Evolutionary conservation across 2,329 filamentous ascomycete genomes (phyloP).

Genomic region (Cadophora malorum): DNA sequence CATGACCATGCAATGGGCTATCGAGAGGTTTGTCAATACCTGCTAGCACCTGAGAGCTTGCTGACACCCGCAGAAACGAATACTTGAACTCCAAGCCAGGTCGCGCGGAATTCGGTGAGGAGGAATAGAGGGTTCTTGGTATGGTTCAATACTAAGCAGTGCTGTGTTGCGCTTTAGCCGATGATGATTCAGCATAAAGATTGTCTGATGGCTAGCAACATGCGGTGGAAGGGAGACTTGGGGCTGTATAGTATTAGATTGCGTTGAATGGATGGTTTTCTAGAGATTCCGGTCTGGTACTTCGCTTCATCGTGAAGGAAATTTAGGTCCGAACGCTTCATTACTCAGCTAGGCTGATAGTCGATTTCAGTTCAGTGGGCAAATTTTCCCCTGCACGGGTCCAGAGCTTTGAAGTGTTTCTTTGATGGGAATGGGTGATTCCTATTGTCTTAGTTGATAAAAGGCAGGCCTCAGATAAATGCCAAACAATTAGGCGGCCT

Average conservation of each 20-base stretch:
- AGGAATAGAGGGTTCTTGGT: slow-evolving; percentile 36
- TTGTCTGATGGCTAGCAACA: slow-evolving; percentile 26
- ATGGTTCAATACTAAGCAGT: slow-evolving; percentile 34
- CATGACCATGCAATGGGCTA: slow-evolving; percentile 87
- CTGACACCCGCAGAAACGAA: slow-evolving; percentile 65
- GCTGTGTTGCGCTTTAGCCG: slow-evolving; percentile 39
- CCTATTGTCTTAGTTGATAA: no score
- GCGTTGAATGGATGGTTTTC: slow-evolving; percentile 34
- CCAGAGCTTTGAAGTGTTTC: no score
- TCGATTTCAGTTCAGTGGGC: no score
- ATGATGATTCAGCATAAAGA: slow-evolving; percentile 30
- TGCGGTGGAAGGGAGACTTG: slow-evolving; percentile 27
- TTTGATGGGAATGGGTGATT: no score
- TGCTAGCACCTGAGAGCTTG: background rate
- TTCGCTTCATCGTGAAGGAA: background rate
- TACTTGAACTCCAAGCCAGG: slow-evolving; percentile 83
- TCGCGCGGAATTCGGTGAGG: slow-evolving; percentile 58
- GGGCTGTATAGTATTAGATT: slow-evolving; percentile 43
- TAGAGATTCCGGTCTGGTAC: background rate
- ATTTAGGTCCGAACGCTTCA: no score
- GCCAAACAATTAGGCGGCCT: no score
- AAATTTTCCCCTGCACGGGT: no score
- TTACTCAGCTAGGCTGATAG: no score
- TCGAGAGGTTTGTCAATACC: slow-evolving; percentile 73
- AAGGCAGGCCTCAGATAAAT: no score